A percentile compares a stretch with the other conserved stretches of the same genome.
phyloP scores from a whole-genome alignment of 305 asterid species.

The Vinca major region DNA sequence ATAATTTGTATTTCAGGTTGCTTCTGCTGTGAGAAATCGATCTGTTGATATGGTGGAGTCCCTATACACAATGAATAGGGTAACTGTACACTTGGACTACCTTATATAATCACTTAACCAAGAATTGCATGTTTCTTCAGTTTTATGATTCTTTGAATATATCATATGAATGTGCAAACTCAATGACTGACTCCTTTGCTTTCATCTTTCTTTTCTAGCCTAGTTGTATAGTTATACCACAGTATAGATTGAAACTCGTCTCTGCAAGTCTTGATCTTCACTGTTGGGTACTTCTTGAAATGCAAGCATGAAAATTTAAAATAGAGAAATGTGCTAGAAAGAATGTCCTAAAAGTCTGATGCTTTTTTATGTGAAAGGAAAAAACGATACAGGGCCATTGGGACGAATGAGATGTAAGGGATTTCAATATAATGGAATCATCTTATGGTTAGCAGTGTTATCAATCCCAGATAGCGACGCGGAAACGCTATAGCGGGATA shows the following conservation, averaged over 20 bases:
- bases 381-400: neutral
- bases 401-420: neutral
- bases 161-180: neutral
- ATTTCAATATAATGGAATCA: neutral
- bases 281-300: neutral
- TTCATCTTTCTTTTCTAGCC: neutral
- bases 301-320: neutral
- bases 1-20: slow-evolving; percentile 44
- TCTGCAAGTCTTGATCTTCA: neutral
- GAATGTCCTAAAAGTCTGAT: neutral
- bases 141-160: slow-evolving; percentile 2
- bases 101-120: neutral
- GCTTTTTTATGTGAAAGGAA: neutral
- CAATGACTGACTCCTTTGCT: neutral
- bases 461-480: too few relatives aligned
- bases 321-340: neutral
- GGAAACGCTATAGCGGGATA: too few relatives aligned
- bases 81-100: too few relatives aligned
- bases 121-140: neutral
- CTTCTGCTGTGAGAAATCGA: slow-evolving; percentile 56
- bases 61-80: slow-evolving; percentile 80
- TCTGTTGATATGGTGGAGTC: slow-evolving; percentile 83
- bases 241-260: neutral
- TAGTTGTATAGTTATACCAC: neutral
- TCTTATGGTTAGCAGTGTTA: neutral